These are phyloP conservation scores for Taphrina betulina DNA, from an alignment of 1,139 yeast genomes.

Conservation along the genomic window DNA sequence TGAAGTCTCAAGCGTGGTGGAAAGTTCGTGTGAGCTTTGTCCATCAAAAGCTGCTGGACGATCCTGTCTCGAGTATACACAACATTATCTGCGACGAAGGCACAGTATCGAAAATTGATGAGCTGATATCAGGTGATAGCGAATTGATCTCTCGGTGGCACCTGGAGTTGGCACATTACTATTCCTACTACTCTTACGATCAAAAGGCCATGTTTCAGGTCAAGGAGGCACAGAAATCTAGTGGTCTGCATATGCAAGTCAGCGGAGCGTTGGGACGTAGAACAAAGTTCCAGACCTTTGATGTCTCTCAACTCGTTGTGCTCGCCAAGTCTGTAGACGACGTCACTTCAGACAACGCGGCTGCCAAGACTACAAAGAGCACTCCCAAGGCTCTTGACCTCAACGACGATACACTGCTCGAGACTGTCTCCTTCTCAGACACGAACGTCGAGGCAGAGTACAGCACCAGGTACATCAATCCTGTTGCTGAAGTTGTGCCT, in stretches of 20 bases:
- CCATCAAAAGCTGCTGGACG: constrained; percentile 45
- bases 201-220: constrained; percentile 56
- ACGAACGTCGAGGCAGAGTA: constrained; percentile 11
- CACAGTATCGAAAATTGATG: constrained; percentile 39
- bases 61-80: constrained; percentile 42
- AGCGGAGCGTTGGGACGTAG: constrained; percentile 89
- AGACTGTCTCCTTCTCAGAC: constrained; percentile 52
- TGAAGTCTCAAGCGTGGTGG: constrained; percentile 42
- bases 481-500: constrained; percentile 2
- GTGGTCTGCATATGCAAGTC: constrained; percentile 62
- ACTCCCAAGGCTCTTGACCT: constrained; percentile 45
- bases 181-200: constrained; percentile 58
- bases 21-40: constrained; percentile 43
- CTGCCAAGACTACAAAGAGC: constrained; percentile 40
- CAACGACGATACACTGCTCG: constrained; percentile 76
- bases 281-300: constrained; percentile 74
- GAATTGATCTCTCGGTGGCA: constrained; percentile 48
- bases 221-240: constrained; percentile 63
- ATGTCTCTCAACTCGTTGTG: constrained; percentile 72
- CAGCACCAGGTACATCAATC: constrained; percentile 6
- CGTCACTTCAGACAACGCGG: constrained; percentile 47
- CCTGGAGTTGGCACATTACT: constrained; percentile 39
- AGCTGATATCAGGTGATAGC: constrained; percentile 40
- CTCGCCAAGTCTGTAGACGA: constrained; percentile 54
- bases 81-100: constrained; percentile 40